These are phyloP conservation scores for Hymenotorrendiella dingleyae DNA, from an alignment of 2,329 filamentous ascomycete species.

Conservation along the genomic window DNA sequence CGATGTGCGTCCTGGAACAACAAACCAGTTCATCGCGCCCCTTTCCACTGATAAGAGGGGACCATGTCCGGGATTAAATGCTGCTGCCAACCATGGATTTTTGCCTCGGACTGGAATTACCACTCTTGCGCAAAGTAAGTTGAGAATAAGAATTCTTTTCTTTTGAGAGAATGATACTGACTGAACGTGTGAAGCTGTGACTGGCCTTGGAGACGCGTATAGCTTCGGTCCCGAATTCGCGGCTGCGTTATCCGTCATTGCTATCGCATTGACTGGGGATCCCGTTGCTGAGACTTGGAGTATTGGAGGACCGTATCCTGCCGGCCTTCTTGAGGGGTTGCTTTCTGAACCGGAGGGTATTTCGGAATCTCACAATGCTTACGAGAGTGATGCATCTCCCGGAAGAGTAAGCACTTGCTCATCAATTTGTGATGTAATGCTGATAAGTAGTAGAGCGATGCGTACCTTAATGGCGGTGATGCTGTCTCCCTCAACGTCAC, in stretches of 20 bases:
- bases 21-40: conserved; percentile 13
- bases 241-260: conserved; percentile 8
- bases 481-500: conserved; percentile 6
- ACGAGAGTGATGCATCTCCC: conserved; percentile 13
- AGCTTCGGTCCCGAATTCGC: conserved; percentile 9
- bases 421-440: not conserved
- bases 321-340: conserved; percentile 6
- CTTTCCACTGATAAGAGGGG: conserved; percentile 8
- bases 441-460: conserved; percentile 8
- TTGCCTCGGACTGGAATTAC: conserved; percentile 19
- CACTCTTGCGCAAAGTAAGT: conserved; percentile 9
- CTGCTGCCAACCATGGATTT: conserved; percentile 35
- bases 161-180: not conserved
- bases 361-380: conserved; percentile 10
- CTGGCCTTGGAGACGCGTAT: conserved; percentile 9
- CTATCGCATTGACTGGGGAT: conserved; percentile 10
- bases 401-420: conserved; percentile 4
- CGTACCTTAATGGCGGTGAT: conserved; percentile 11
- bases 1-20: conserved; percentile 11
- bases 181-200: conserved; percentile 4
- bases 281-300: conserved; percentile 9
- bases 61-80: conserved; percentile 31
- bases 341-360: conserved; percentile 9
- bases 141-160: not conserved
- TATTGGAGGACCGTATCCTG: conserved; percentile 11